phyloP scores from a whole-genome alignment of 257 asterid species.

The Solanum bukasovii region DNA sequence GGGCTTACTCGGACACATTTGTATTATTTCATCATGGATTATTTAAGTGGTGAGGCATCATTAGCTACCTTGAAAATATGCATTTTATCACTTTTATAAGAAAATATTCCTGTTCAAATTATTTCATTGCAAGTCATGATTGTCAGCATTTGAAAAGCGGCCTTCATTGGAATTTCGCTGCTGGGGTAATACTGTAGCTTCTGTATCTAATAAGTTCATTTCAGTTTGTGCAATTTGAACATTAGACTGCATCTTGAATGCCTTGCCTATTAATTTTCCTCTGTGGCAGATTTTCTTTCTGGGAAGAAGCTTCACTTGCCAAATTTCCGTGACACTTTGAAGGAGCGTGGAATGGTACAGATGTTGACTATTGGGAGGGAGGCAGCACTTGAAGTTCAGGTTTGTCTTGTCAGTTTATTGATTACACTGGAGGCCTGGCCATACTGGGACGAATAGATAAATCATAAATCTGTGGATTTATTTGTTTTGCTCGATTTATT shows the following conservation, averaged over 20 bases:
- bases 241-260: constrained; percentile 44
- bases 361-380: constrained; percentile 97
- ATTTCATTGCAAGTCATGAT: constrained; percentile 77
- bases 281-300: constrained; percentile 76
- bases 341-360: constrained; percentile 84
- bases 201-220: constrained; percentile 63
- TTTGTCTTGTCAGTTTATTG: constrained; percentile 24
- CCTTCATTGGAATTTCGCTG: constrained; percentile 93
- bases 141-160: constrained; percentile 94
- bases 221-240: constrained; percentile 64
- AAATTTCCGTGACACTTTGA: constrained; percentile 80
- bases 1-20: constrained; percentile 68
- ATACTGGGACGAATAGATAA: not conserved
- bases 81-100: constrained; percentile 14
- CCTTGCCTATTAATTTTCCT: constrained; percentile 58
- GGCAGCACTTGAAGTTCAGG: constrained; percentile 98
- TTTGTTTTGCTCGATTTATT: not conserved
- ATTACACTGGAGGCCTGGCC: not conserved
- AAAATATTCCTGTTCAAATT: constrained; percentile 27
- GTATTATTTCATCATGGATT: constrained; percentile 86
- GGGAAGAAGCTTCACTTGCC: constrained; percentile 93
- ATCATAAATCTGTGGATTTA: not conserved
- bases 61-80: constrained; percentile 11
- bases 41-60: constrained; percentile 74
- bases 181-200: constrained; percentile 96